Conservation (phyloP, 2,329 filamentous ascomycete genomes). For the Plenodomus lindquistii region DNA sequence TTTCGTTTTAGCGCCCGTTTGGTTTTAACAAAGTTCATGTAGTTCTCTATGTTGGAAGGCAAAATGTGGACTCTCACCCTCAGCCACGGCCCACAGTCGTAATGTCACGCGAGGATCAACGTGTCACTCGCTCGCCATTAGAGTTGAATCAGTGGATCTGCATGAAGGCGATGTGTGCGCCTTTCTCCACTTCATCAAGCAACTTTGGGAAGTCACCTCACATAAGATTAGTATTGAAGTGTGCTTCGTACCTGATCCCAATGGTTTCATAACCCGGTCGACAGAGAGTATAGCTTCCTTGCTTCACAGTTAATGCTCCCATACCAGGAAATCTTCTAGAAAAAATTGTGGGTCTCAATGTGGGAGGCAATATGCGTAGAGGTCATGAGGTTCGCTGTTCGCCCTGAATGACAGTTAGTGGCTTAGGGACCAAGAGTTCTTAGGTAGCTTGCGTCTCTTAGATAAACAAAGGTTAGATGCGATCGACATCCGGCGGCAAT, state of each 20-base stretch:
- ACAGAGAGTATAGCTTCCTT: slow-evolving; percentile 16
- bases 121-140: too few species aligned
- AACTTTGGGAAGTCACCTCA: neutral
- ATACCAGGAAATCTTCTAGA: slow-evolving; percentile 27
- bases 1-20: slow-evolving; percentile 4
- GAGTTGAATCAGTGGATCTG: neutral
- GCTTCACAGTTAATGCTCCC: neutral
- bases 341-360: slow-evolving; percentile 18
- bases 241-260: slow-evolving; percentile 1
- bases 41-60: slow-evolving; percentile 12
- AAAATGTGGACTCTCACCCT: slow-evolving; percentile 10
- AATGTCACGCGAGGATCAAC: slow-evolving; percentile 1
- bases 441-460: slow-evolving; percentile 6
- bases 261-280: slow-evolving; percentile 24
- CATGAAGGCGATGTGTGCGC: neutral
- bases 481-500: neutral
- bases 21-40: slow-evolving; percentile 9
- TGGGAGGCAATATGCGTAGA: slow-evolving; percentile 22
- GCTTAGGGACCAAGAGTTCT: slow-evolving; percentile 6
- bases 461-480: slow-evolving; percentile 1
- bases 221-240: neutral
- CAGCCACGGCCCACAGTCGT: neutral
- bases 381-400: slow-evolving; percentile 26
- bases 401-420: slow-evolving; percentile 8
- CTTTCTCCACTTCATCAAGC: neutral